phyloP scores from a whole-genome alignment of 2,329 filamentous ascomycete species.

The Fusarium austroafricanum region DNA sequence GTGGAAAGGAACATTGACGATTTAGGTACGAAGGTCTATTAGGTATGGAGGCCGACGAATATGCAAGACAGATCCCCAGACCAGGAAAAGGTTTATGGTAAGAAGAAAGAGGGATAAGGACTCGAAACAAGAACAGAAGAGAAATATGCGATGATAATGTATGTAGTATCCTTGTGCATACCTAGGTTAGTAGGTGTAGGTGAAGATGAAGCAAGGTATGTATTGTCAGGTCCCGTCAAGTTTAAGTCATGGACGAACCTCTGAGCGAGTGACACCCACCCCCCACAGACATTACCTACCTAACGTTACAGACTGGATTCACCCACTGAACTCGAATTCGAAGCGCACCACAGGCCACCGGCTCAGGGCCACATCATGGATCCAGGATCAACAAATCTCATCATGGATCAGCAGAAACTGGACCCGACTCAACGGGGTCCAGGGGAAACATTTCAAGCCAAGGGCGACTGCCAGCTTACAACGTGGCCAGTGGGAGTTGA shows the following conservation, averaged over 20 bases:
- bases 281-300: no score
- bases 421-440: conserved; percentile 3
- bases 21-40: conserved; percentile 25
- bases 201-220: conserved; percentile 9
- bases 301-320: conserved; percentile 7
- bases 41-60: conserved; percentile 2
- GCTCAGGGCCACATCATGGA: conserved; percentile 3
- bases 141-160: conserved; percentile 24
- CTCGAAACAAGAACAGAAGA: conserved; percentile 18
- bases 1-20: conserved; percentile 2
- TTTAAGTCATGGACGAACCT: conserved; percentile 21
- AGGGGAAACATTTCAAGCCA: conserved; percentile 26
- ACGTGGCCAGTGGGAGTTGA: conserved; percentile 42
- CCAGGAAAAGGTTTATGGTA: background rate
- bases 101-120: conserved; percentile 12
- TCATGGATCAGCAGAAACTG: conserved; percentile 30
- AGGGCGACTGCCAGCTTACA: conserved; percentile 31
- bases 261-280: conserved; percentile 12
- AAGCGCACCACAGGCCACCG: conserved; percentile 3
- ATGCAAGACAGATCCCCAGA: conserved; percentile 10
- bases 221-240: conserved; percentile 16
- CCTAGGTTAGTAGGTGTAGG: background rate
- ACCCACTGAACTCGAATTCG: background rate
- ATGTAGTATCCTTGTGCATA: background rate
- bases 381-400: conserved; percentile 34